A percentile compares a stretch with the other conserved stretches of the same genome.
phyloP scores from a whole-genome alignment of 2,329 filamentous ascomycete genomes.

The Apiospora aurea region DNA sequence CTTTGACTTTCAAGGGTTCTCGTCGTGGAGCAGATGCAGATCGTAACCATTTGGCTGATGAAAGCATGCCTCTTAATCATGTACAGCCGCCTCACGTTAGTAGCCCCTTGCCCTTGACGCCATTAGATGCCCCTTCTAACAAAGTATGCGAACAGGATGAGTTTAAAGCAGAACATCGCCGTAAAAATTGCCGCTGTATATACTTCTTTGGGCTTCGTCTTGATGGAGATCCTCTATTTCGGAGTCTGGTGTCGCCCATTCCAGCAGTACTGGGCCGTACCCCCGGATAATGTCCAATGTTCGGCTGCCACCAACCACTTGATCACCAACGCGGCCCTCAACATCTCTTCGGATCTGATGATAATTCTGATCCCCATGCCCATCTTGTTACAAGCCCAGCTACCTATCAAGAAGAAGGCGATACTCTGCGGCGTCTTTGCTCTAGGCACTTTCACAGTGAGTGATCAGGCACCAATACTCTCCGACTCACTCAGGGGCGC shows the following conservation, averaged over 20 bases:
- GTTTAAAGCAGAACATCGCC: conserved; percentile 52
- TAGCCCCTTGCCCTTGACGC: neutral
- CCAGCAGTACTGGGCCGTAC: conserved; percentile 63
- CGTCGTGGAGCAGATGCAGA: conserved; percentile 67
- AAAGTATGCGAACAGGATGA: conserved; percentile 43
- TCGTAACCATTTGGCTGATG: conserved; percentile 62
- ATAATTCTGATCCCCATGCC: conserved; percentile 66
- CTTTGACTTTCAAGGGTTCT: conserved; percentile 49
- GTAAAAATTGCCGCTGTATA: conserved; percentile 59
- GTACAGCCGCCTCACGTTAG: conserved; percentile 62
- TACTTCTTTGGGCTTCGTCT: conserved; percentile 53
- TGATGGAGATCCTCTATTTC: conserved; percentile 58
- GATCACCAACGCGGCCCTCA: conserved; percentile 65
- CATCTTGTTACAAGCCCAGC: conserved; percentile 55
- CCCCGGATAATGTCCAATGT: conserved; percentile 61
- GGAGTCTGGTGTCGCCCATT: conserved; percentile 65
- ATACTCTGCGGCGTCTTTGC: conserved; percentile 56
- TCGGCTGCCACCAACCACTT: conserved; percentile 63
- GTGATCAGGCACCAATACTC: conserved; percentile 29
- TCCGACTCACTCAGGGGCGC: neutral
- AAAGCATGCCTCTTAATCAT: conserved; percentile 65
- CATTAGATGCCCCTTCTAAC: neutral
- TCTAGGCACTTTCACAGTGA: conserved; percentile 55
- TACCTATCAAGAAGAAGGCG: conserved; percentile 59
- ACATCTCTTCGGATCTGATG: conserved; percentile 65